Base-by-base conservation (phyloP, 345 rosid species). In the Heritiera fomes region DNA sequence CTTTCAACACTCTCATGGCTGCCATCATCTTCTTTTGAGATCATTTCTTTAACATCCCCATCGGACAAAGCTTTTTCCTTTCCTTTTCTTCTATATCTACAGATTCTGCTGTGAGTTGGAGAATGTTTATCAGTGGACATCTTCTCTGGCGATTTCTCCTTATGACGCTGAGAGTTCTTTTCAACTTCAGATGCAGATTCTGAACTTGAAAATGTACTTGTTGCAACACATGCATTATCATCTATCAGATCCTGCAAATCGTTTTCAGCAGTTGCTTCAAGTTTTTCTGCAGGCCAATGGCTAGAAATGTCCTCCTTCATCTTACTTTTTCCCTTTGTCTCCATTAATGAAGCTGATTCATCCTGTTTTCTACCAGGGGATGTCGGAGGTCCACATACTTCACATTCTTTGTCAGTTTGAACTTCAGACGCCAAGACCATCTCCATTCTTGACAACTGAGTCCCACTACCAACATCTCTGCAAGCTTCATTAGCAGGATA, bases 1-100 rank as follows among this genome's bases (percentile, higher is more conserved):
- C 98, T 94, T 83, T 96, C 99, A 43, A 90, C 97, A 81, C 98
- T 96, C 84, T 90, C 97, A 55, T 86, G 86, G 84, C 98, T 96
- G 78, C 83, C 90, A 73, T 90, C 83, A 1, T 84, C 87, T 73
- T 86, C 87, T 81, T 86, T 80, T 23, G 71, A 64, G 79, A 73
- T 79, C 79, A 71, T 84, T 82, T 79, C 91, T 78, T 78, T 78
- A 71, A 76, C 71, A 79, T 85, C 83, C 59, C 88, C 90, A 83
- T 89, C 91, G 9, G 93, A 90, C 69, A 88, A 81, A 79, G 89
- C 91, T 84, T 85, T 91, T 34, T 85, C 90, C 84, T 90, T 93
- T 46, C 90, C 93, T 85, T 88, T 87, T 53, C 43, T 77, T 34
- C n/a, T 85, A 77, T 62, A 77, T 67, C 75, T 83, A 14, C 6